These are phyloP conservation scores for Chlorella sp. DNA, from an alignment of 139 green algal species.

Conservation along the genomic window DNA sequence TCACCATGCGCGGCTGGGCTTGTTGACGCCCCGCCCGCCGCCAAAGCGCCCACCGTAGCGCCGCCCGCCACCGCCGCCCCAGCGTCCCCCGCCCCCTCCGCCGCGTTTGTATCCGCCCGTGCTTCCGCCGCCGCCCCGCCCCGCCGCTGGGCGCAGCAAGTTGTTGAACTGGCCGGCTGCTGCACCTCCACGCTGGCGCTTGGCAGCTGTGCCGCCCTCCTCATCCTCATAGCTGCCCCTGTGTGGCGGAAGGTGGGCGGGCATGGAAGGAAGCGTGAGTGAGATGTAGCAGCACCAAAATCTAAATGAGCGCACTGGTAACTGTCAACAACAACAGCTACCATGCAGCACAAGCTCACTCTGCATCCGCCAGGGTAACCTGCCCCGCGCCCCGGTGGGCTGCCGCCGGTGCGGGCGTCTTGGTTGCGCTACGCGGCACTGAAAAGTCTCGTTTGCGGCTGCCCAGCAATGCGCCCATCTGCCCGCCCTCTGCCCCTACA, in stretches of 20 bases:
- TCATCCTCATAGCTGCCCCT: not conserved
- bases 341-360: too few species aligned
- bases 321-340: too few species aligned
- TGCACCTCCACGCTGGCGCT: not conserved
- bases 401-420: not conserved
- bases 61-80: not conserved
- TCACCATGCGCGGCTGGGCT: constrained; percentile 12
- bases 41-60: too few species aligned
- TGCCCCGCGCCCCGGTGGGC: not conserved
- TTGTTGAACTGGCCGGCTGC: not conserved
- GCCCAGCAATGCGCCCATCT: constrained; percentile 9
- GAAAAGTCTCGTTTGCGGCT: constrained; percentile 23
- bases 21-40: not conserved
- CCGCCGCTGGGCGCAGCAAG: not conserved
- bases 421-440: not conserved
- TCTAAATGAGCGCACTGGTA: too few species aligned
- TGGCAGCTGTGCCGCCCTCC: not conserved
- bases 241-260: not conserved
- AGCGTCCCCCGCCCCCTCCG: not conserved
- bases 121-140: not conserved
- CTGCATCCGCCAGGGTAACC: not conserved
- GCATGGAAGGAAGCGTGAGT: not conserved
- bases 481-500: not conserved
- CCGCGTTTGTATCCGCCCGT: not conserved
- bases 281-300: too few species aligned